A percentile compares a stretch with the other conserved stretches of the same genome.
phyloP scores from a whole-genome alignment of 441 rosid genomes.

The Biscutella laevigata region DNA sequence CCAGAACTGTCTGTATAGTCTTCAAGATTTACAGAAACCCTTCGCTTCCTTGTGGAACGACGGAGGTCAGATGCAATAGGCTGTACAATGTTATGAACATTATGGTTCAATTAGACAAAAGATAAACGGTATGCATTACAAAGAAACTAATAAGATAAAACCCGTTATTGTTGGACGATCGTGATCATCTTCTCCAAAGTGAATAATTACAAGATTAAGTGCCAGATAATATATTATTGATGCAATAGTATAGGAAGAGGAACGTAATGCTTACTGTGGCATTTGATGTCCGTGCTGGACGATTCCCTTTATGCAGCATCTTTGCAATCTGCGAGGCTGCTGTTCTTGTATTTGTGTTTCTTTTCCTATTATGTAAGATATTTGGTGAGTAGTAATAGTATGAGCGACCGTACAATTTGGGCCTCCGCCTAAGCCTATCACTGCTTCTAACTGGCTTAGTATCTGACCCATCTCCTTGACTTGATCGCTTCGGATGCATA shows the following conservation, averaged over 20 bases:
- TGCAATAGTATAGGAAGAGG: neutral
- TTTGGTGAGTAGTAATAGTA: conserved; percentile 58
- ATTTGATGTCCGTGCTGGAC: conserved; percentile 43
- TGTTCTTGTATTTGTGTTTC: conserved; percentile 76
- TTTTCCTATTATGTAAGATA: conserved; percentile 50
- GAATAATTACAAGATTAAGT: neutral
- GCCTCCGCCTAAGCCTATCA: conserved; percentile 88
- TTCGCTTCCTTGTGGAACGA: conserved; percentile 90
- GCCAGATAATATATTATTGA: neutral
- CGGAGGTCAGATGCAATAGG: conserved; percentile 72
- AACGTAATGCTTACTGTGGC: conserved; percentile 39
- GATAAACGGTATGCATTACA: conserved; percentile 4
- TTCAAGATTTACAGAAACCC: conserved; percentile 72
- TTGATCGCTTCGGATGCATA: conserved; percentile 80
- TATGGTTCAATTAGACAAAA: conserved; percentile 23
- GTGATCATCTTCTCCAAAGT: conserved; percentile 5
- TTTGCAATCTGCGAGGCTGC: conserved; percentile 91
- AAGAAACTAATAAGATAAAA: neutral
- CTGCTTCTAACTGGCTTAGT: conserved; percentile 84
- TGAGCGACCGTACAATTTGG: conserved; percentile 53
- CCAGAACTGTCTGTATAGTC: conserved; percentile 89
- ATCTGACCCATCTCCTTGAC: conserved; percentile 81
- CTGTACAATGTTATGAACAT: conserved; percentile 36
- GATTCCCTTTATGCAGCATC: conserved; percentile 64
- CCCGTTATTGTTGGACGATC: neutral